Base-by-base conservation (phyloP, 495 filamentous ascomycete genomes). In the Pyrenula aspistea region DNA sequence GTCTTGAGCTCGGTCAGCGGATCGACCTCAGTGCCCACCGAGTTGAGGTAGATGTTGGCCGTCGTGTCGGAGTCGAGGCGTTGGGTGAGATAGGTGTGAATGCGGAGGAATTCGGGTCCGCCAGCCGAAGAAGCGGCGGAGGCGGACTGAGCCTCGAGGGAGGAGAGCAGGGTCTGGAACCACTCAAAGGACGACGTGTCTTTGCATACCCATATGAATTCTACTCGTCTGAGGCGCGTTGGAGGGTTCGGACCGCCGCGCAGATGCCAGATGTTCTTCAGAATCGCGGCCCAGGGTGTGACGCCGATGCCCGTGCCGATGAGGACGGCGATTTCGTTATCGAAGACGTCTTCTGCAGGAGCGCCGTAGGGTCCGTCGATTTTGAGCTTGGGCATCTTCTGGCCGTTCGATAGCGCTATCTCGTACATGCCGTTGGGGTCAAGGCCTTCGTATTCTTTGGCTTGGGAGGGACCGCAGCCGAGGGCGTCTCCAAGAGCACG, bases 181-280 rank as follows among this genome's bases (percentile, higher is more conserved):
- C 93, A 98, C 73, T 97, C 93, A 67, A 98, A 98, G 0, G 92
- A 96, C 42, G 77, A 83, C 1, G 91, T 97, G 63, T 98, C 92
- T 68, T 86, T 94, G 79, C 94, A 97, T 56, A 97, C 84, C 93
- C 93, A 99, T 75, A 97, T 95, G 70, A 99, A 97, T 68, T 99
- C 93, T 19, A 99, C 91, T 68, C 93, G 85, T 54, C 91, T 85
- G 48, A 99, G 81, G 66, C 94, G 88, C 25, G 81, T 83, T 0
- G 91, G 90, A 24, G 88, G 86, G 69, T 95, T 89, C 12, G 89
- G 89, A 25, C 82, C 80, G 56, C 88, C 83, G 42, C 93, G 89
- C 59, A 92, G 77, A 65, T 99, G 91, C 88, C 89, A 99, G 74
- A 99, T 97, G 68, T 95, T 96, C 74, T 99, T 99, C 50, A 99